phyloP scores from a whole-genome alignment of 345 rosid genomes.

The Reutealis trisperma region DNA sequence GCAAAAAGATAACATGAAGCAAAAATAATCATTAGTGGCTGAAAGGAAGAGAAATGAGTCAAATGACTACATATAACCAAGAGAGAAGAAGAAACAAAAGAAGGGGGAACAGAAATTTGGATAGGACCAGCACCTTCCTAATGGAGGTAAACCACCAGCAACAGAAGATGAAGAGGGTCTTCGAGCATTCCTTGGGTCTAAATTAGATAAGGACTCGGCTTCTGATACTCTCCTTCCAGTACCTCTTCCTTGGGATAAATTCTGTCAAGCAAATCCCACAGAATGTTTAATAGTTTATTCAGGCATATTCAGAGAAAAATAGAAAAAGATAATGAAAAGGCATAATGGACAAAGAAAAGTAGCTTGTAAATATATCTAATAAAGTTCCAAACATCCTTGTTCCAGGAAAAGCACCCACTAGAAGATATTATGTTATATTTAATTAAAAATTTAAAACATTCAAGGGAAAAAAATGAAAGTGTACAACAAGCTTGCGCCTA shows the following conservation, averaged over 20 bases:
- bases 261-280: constrained; percentile 41
- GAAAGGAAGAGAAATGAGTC: not conserved
- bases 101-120: not conserved
- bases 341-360: not conserved
- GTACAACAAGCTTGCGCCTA: not conserved
- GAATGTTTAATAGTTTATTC: not conserved
- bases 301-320: not conserved
- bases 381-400: too few species aligned
- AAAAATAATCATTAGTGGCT: constrained; percentile 22
- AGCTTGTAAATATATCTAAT: not conserved
- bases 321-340: not conserved
- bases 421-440: not conserved
- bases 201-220: constrained; percentile 51
- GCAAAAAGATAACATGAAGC: constrained; percentile 9
- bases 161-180: constrained; percentile 75
- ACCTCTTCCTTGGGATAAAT: constrained; percentile 59
- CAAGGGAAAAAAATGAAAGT: not conserved
- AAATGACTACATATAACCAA: not conserved
- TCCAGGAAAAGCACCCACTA: not conserved
- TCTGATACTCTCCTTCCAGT: constrained; percentile 69
- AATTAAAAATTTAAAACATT: not conserved
- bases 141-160: constrained; percentile 86
- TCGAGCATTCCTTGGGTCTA: constrained; percentile 62
- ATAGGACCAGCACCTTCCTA: constrained; percentile 63
- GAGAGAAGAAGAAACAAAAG: not conserved